Percentiles rank a stretch among this genome's conserved stretches.
Evolutionary conservation across 345 rosid genomes (phyloP).

Genomic region (Gossypium anomalum): DNA sequence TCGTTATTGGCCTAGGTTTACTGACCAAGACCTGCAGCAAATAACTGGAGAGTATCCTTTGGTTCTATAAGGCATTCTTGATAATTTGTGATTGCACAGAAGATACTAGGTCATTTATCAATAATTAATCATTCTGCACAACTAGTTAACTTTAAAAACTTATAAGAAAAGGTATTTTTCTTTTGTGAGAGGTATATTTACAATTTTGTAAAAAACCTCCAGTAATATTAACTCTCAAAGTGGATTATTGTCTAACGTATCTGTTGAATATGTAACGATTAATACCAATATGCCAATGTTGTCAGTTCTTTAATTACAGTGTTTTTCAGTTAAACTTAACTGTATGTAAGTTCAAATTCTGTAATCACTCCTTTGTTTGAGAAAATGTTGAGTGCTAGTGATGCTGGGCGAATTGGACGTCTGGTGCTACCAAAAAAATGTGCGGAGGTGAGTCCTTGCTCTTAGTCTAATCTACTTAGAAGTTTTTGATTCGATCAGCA

Average conservation of each 20-base stretch:
- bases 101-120: background rate
- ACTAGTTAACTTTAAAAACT: too few species aligned
- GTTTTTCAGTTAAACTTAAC: conserved; percentile 42
- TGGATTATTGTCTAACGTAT: background rate
- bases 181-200: background rate
- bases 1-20: conserved; percentile 80
- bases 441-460: conserved; percentile 71
- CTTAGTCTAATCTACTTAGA: background rate
- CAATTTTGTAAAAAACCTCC: background rate
- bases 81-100: conserved; percentile 14
- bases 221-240: background rate
- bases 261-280: background rate
- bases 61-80: conserved; percentile 15
- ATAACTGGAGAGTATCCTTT: conserved; percentile 92
- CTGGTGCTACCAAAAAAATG: conserved; percentile 88
- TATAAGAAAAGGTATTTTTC: background rate
- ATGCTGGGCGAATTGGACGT: conserved; percentile 90
- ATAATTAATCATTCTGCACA: conserved; percentile 1
- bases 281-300: background rate
- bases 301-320: background rate
- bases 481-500: background rate
- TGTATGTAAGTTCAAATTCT: conserved; percentile 61
- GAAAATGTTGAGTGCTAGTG: conserved; percentile 95
- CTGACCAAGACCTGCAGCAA: conserved; percentile 65
- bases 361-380: conserved; percentile 82